Conservation (phyloP, 495 filamentous ascomycete genomes). For the Trichoderma reesei region DNA sequence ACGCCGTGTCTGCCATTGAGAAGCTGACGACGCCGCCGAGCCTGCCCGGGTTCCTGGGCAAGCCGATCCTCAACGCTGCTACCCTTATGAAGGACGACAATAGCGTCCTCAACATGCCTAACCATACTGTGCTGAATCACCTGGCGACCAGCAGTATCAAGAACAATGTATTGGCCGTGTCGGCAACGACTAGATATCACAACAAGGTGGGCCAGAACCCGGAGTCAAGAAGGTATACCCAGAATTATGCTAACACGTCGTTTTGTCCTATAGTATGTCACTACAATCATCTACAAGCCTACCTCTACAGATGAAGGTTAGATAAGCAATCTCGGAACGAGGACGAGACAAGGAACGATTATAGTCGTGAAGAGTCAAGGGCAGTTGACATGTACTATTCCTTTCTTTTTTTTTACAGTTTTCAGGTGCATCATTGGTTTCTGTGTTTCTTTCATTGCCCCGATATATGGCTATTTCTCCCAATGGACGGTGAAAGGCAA, state of each 20-base stretch:
- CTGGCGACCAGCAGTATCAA: slow-evolving; percentile 98
- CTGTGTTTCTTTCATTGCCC: neutral
- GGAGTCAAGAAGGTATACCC: neutral
- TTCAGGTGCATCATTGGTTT: too few relatives aligned
- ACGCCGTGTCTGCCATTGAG: slow-evolving; percentile 56
- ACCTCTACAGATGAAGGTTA: slow-evolving; percentile 31
- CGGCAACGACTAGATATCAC: slow-evolving; percentile 92
- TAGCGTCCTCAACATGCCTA: slow-evolving; percentile 90
- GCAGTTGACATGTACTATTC: neutral
- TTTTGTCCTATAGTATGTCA: slow-evolving; percentile 65
- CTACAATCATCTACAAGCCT: slow-evolving; percentile 95
- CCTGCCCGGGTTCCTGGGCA: slow-evolving; percentile 83
- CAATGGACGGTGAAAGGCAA: neutral
- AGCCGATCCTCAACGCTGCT: slow-evolving; percentile 85
- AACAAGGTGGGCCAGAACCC: slow-evolving; percentile 58
- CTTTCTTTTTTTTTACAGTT: neutral
- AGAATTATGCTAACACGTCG: neutral
- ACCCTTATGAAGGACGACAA: slow-evolving; percentile 94
- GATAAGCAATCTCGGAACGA: neutral
- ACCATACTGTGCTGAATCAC: slow-evolving; percentile 94
- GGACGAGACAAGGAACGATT: neutral
- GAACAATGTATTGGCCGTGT: slow-evolving; percentile 89
- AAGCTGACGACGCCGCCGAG: slow-evolving; percentile 74
- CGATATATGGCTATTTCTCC: neutral
- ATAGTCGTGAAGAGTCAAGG: neutral